These are phyloP conservation scores for Acephala macrosclerotiorum DNA, from an alignment of 2,329 filamentous ascomycete species.

Conservation along the genomic window DNA sequence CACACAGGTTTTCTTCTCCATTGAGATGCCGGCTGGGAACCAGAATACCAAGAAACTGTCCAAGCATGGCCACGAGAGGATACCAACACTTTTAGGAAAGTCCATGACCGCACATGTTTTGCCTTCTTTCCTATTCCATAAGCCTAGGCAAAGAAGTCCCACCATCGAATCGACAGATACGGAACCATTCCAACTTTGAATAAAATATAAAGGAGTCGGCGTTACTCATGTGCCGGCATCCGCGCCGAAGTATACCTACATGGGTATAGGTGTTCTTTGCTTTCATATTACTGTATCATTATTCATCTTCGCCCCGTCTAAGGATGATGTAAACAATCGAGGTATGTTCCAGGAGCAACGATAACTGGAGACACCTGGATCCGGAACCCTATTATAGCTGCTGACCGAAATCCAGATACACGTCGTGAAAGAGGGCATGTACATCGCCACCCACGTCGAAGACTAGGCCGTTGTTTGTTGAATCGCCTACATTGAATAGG, in stretches of 20 bases:
- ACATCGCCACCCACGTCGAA: neutral
- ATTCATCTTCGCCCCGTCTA: neutral
- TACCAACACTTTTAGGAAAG: neutral
- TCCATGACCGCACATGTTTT: neutral
- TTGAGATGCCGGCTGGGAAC: neutral
- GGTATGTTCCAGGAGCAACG: neutral
- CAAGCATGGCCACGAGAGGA: neutral
- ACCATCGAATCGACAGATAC: neutral
- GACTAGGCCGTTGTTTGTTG: neutral
- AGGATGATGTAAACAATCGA: neutral
- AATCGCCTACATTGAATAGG: neutral
- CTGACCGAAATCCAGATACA: neutral
- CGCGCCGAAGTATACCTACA: constrained; percentile 2
- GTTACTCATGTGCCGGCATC: neutral
- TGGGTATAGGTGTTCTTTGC: neutral
- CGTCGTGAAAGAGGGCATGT: neutral
- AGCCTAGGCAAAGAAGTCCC: neutral
- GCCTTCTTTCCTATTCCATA: neutral
- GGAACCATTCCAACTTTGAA: neutral
- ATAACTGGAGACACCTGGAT: neutral
- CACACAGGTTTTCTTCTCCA: neutral
- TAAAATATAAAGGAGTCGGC: neutral
- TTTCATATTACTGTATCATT: constrained; percentile 1
- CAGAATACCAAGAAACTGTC: neutral
- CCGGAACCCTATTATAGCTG: neutral